A percentile compares a stretch with the other conserved stretches of the same genome.
phyloP scores from a whole-genome alignment of 225 moss, liverwort and hornwort species.

The Thuidium tamariscinum region DNA sequence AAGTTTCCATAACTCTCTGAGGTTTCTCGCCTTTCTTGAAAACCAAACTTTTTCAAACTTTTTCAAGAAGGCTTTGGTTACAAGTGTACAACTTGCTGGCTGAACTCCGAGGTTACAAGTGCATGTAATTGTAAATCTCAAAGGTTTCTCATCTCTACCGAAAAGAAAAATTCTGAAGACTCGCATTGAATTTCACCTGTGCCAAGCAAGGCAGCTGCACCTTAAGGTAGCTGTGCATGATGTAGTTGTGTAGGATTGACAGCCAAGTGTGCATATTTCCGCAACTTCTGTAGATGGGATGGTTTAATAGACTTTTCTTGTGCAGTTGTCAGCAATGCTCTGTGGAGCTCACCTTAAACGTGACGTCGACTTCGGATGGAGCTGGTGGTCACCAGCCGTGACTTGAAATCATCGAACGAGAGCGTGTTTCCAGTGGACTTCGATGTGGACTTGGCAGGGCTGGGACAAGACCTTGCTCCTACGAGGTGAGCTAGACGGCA shows the following conservation, averaged over 20 bases:
- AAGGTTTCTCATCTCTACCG: neutral
- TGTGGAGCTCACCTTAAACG: constrained; percentile 53
- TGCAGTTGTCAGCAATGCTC: constrained; percentile 61
- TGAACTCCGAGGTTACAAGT: too few species aligned
- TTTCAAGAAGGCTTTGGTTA: neutral
- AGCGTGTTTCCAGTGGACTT: constrained; percentile 45
- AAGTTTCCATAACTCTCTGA: neutral
- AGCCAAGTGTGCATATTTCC: too few species aligned
- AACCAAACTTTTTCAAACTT: neutral
- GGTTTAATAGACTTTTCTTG: neutral
- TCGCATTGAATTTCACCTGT: neutral
- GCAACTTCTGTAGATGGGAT: neutral
- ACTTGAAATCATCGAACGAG: constrained; percentile 34
- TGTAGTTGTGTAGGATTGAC: neutral
- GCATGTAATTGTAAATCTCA: neutral
- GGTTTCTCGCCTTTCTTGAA: neutral
- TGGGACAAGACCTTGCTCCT: neutral
- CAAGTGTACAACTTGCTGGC: neutral
- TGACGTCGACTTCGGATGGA: constrained; percentile 32
- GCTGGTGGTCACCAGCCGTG: constrained; percentile 48
- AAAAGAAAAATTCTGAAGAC: neutral
- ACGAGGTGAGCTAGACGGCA: neutral
- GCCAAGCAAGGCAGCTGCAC: too few species aligned
- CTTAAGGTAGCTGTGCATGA: too few species aligned
- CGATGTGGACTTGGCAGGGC: neutral